Evolutionary conservation across 495 filamentous ascomycete genomes (phyloP), one percentile per base, ranked within the genome.

Genomic region (Copromyces sp.): DNA sequence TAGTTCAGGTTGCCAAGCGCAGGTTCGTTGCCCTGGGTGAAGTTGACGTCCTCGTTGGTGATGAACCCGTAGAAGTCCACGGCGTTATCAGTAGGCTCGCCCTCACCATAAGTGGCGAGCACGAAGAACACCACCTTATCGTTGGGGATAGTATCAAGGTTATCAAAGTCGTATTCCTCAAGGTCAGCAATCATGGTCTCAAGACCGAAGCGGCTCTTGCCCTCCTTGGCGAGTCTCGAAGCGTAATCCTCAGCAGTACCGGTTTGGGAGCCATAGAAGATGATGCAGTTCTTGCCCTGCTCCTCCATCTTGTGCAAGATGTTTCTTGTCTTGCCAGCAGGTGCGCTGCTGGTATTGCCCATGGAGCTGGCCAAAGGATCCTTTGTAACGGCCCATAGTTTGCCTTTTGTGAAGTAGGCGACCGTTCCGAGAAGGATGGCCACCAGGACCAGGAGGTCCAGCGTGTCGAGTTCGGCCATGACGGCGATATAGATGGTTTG

Each of bases 31-130:
- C 90, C 89, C 75, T 92, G 87, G 71, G 93, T 92, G 82, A 99
- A 98, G 68, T 89, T 81, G 17, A 91, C 85, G 70, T 94, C 92
- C 17, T 97, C 93, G 69, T 87, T 87, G 68, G 86, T 92, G 81
- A 98, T 88, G 84, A 98, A 98, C 78, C 98, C 96, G 84, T 97
- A 98, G 84, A 98, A 98, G 73, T 98, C 96, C 44, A 98, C 96
- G 3, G 95, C 95, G 80, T 99, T 99, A 79, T 99, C 95, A 20
- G 95, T 99, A 17, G 95, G 95, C 81, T 99, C 95, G 74, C 95
- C 95, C 84, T 99, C 95, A 70, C 95, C 95, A 79, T 99, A 99
- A 42, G 95, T 99, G 37, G 95, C 95, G 69, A 99, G 86, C 70
- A 99, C 93, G 81, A 99, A 98, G 81, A 98, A 89, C 70, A 92